Percentiles rank a stretch among this genome's conserved stretches.
phyloP scores from a whole-genome alignment of 2,329 filamentous ascomycete genomes.

The Colletotrichum viniferum region DNA sequence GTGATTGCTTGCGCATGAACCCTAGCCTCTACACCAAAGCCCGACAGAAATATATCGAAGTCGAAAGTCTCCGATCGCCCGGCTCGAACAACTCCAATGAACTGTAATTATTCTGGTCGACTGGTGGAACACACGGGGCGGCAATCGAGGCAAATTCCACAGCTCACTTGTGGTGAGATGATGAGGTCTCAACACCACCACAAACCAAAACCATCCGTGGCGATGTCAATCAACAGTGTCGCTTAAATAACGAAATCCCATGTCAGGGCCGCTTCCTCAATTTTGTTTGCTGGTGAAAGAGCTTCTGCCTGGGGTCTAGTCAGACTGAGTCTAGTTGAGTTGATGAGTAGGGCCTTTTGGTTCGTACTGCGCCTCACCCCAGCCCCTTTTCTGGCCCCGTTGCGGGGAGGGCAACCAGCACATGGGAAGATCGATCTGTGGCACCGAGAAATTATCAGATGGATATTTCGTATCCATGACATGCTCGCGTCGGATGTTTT shows the following conservation, averaged over 20 bases:
- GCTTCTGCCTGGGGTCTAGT: not conserved
- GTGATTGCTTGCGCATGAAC: too few relatives aligned
- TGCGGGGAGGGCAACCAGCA: not conserved
- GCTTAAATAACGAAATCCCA: not conserved
- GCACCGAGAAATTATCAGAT: too few relatives aligned
- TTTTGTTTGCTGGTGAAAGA: not conserved
- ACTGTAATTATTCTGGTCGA: not conserved
- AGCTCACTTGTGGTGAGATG: not conserved
- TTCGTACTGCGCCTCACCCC: not conserved
- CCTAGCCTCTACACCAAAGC: too few relatives aligned
- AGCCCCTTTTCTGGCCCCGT: not conserved
- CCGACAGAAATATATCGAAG: not conserved
- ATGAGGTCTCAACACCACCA: not conserved
- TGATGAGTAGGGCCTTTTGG: not conserved
- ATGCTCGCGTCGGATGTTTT: not conserved
- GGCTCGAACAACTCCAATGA: not conserved
- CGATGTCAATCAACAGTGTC: not conserved
- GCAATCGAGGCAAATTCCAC: not conserved
- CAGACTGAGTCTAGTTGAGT: not conserved
- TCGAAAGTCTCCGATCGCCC: not conserved
- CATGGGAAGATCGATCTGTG: not conserved
- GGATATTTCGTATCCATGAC: not conserved
- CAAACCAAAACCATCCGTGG: not conserved
- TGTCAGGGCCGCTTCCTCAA: not conserved
- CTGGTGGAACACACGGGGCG: not conserved